These are phyloP conservation scores for Pseudomassariella vexata DNA, from an alignment of 2,329 filamentous ascomycete genomes.

Conservation along the genomic window DNA sequence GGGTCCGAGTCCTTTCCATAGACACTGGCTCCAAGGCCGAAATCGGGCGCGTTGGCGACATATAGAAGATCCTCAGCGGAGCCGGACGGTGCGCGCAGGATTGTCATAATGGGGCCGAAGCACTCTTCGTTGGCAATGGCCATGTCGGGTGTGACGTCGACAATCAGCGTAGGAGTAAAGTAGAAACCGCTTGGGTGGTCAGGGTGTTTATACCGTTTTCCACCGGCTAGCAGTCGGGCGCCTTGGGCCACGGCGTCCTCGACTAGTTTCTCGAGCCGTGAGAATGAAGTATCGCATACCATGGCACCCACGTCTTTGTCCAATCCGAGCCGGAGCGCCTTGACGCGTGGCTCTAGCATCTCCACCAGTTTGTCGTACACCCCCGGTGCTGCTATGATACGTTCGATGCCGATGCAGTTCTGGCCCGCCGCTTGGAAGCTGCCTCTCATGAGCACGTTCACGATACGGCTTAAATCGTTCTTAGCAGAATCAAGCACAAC, in stretches of 20 bases:
- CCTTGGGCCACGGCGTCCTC: slow-evolving; percentile 71
- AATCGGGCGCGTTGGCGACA: slow-evolving; percentile 78
- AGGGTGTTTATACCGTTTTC: slow-evolving; percentile 66
- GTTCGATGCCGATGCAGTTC: slow-evolving; percentile 96
- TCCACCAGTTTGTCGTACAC: slow-evolving; percentile 69
- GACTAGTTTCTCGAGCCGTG: slow-evolving; percentile 70
- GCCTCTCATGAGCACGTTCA: slow-evolving; percentile 80
- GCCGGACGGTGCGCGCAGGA: slow-evolving; percentile 69
- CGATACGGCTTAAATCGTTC: slow-evolving; percentile 62
- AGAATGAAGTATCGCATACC: slow-evolving; percentile 74
- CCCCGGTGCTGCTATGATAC: slow-evolving; percentile 74
- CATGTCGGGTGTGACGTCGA: slow-evolving; percentile 84
- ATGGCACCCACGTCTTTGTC: slow-evolving; percentile 81
- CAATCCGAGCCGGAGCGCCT: slow-evolving; percentile 69
- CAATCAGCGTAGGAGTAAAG: slow-evolving; percentile 84
- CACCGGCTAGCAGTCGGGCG: slow-evolving; percentile 76
- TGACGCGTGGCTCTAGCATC: slow-evolving; percentile 68
- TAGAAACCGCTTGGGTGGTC: slow-evolving; percentile 76
- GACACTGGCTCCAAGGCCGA: slow-evolving; percentile 83
- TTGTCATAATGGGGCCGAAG: slow-evolving; percentile 83
- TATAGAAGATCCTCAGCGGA: slow-evolving; percentile 57
- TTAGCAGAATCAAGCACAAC: slow-evolving; percentile 77
- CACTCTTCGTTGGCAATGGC: slow-evolving; percentile 83
- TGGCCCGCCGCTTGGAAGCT: slow-evolving; percentile 94
- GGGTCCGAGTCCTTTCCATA: slow-evolving; percentile 64